Percentiles rank a stretch among this genome's conserved stretches.
Conservation (phyloP, 371 early-diverging fungal genomes). For the Syncephalis plumigaleata region DNA sequence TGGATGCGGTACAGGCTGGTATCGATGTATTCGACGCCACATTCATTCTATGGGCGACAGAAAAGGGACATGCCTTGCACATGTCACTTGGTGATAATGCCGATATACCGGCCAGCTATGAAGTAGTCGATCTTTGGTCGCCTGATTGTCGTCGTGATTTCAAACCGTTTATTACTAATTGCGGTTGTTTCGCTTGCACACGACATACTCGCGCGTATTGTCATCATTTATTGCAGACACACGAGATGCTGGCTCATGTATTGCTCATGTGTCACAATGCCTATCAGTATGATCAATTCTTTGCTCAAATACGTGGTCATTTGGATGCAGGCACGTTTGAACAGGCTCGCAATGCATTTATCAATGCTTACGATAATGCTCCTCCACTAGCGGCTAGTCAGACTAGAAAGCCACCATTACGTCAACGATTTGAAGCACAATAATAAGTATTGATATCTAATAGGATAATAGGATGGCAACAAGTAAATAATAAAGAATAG, state of each 20-base stretch:
- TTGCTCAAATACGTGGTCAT: conserved; percentile 32
- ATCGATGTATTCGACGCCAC: conserved; percentile 58
- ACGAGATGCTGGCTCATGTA: conserved; percentile 65
- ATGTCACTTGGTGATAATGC: conserved; percentile 15
- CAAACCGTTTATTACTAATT: conserved; percentile 33
- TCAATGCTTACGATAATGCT: conserved; percentile 15
- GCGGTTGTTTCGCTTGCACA: conserved; percentile 46
- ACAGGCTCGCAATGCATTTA: conserved; percentile 19
- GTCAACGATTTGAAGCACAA: too few species aligned
- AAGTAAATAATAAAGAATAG: too few species aligned
- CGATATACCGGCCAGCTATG: conserved; percentile 1
- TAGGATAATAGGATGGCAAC: too few species aligned
- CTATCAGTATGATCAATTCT: conserved; percentile 40
- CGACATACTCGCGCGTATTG: conserved; percentile 55
- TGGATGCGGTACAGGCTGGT: conserved; percentile 37
- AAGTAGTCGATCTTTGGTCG: conserved; percentile 32
- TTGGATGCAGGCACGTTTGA: conserved; percentile 32
- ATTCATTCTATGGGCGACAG: conserved; percentile 24
- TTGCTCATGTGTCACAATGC: conserved; percentile 60
- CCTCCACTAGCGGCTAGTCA: too few species aligned
- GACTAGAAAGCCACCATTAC: too few species aligned
- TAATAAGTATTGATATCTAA: too few species aligned
- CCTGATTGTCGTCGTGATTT: conserved; percentile 25
- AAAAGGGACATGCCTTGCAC: conserved; percentile 32
- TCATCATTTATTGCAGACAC: conserved; percentile 51